Evolutionary conservation across 2,329 filamentous ascomycete genomes (phyloP).

Genomic region (Apiospora sp.): DNA sequence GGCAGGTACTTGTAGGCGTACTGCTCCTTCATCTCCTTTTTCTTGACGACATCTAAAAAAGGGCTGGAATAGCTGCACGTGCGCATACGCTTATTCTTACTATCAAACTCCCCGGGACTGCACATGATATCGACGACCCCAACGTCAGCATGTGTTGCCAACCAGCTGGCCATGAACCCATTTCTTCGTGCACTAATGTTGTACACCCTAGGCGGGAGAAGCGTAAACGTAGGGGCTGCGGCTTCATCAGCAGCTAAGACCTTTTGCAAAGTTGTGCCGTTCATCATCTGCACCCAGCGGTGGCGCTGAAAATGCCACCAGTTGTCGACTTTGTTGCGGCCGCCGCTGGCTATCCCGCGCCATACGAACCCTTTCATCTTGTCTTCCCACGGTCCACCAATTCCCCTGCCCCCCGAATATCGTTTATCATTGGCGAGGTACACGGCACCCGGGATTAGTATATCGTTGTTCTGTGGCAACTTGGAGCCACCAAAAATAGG

Average conservation of each 20-base stretch:
- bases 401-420: conserved; percentile 62
- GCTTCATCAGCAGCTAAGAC: conserved; percentile 50
- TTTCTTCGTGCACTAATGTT: conserved; percentile 39
- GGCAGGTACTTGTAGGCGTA: conserved; percentile 71
- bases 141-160: conserved; percentile 49
- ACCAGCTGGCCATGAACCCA: conserved; percentile 49
- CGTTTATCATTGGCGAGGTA: conserved; percentile 65
- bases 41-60: conserved; percentile 43
- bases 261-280: conserved; percentile 61
- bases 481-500: conserved; percentile 71
- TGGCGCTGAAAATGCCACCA: conserved; percentile 73
- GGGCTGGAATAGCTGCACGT: conserved; percentile 50
- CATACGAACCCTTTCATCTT: conserved; percentile 66
- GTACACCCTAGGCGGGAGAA: conserved; percentile 53
- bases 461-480: conserved; percentile 68
- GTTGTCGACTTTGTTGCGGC: conserved; percentile 55
- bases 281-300: conserved; percentile 72
- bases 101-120: conserved; percentile 32
- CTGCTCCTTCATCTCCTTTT: conserved; percentile 55
- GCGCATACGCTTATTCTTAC: conserved; percentile 30
- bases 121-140: conserved; percentile 55
- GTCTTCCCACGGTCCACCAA: conserved; percentile 62
- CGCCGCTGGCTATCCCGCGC: conserved; percentile 71
- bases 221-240: conserved; percentile 54
- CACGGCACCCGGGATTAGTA: conserved; percentile 70